Conservation (phyloP, 768 basidiomycete genomes). For the Dioszegia crocea region DNA sequence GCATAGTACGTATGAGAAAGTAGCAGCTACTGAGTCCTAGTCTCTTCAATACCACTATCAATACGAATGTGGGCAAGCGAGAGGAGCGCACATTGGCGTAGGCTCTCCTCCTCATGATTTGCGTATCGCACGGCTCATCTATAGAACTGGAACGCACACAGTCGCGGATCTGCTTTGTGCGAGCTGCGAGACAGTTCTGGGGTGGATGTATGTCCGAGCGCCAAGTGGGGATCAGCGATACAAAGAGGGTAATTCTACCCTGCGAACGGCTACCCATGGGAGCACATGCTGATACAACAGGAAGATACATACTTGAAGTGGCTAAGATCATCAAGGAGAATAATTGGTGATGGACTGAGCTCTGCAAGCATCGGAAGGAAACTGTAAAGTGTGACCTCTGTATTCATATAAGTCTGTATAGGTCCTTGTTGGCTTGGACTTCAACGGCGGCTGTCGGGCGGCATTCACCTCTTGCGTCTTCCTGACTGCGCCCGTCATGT, state of each 20-base stretch:
- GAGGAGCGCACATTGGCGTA: slow-evolving; percentile 46
- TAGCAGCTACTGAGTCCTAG: slow-evolving; percentile 11
- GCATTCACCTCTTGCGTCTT: too few species aligned
- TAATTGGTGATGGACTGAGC: slow-evolving; percentile 33
- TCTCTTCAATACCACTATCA: slow-evolving; percentile 49
- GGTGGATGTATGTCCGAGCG: slow-evolving; percentile 49
- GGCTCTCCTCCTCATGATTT: slow-evolving; percentile 7
- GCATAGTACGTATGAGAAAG: slow-evolving; percentile 40
- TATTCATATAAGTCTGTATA: too few species aligned
- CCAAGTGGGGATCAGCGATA: slow-evolving; percentile 46
- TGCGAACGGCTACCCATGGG: neutral
- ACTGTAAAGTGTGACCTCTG: too few species aligned
- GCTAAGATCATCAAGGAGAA: slow-evolving; percentile 49
- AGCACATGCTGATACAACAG: slow-evolving; percentile 3
- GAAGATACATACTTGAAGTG: slow-evolving; percentile 46
- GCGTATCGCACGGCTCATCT: too few species aligned
- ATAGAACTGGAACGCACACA: slow-evolving; percentile 47
- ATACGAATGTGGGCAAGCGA: slow-evolving; percentile 41
- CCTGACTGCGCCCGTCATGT: too few species aligned
- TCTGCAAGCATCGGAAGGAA: too few species aligned
- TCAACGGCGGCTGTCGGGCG: too few species aligned
- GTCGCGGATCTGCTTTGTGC: slow-evolving; percentile 44
- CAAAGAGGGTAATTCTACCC: slow-evolving; percentile 42
- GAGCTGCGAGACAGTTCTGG: slow-evolving; percentile 34
- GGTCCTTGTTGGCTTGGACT: too few species aligned